Percentiles rank a stretch among this genome's conserved stretches.
phyloP scores from a whole-genome alignment of 116 monocot genomes.

The Cymodocea nodosa region DNA sequence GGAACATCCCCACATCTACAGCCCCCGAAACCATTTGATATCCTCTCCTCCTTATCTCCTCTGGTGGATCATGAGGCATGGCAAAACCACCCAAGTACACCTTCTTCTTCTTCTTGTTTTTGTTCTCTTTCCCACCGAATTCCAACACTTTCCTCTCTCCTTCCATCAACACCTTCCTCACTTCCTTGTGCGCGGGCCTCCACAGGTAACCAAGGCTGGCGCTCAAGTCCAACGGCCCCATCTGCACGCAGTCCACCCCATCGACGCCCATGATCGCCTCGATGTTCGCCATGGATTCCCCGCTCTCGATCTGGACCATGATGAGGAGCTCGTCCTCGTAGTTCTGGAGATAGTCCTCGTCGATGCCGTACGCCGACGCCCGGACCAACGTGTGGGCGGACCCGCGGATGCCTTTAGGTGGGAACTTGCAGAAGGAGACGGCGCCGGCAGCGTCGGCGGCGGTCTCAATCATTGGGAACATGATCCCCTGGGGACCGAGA shows the following conservation, averaged over 20 bases:
- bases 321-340: conserved; percentile 65
- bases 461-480: conserved; percentile 68
- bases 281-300: conserved; percentile 22
- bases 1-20: conserved; percentile 63
- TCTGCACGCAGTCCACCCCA: conserved; percentile 80
- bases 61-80: conserved; percentile 66
- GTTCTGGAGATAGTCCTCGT: conserved; percentile 61
- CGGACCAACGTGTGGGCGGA: conserved; percentile 69
- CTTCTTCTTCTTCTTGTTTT: not conserved
- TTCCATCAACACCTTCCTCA: conserved; percentile 37
- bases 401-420: conserved; percentile 74
- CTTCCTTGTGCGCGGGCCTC: conserved; percentile 76
- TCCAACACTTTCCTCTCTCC: conserved; percentile 15
- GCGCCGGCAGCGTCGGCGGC: conserved; percentile 36
- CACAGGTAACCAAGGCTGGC: conserved; percentile 84
- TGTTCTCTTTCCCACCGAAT: not conserved
- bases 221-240: conserved; percentile 85
- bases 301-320: conserved; percentile 68
- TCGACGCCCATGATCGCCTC: conserved; percentile 80
- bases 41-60: conserved; percentile 63
- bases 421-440: conserved; percentile 65
- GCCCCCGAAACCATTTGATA: conserved; percentile 88
- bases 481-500: conserved; percentile 75
- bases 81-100: conserved; percentile 62
- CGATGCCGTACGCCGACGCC: conserved; percentile 65